phyloP scores from a whole-genome alignment of 805 yeast genomes.

The Metschnikowia koreensis region DNA sequence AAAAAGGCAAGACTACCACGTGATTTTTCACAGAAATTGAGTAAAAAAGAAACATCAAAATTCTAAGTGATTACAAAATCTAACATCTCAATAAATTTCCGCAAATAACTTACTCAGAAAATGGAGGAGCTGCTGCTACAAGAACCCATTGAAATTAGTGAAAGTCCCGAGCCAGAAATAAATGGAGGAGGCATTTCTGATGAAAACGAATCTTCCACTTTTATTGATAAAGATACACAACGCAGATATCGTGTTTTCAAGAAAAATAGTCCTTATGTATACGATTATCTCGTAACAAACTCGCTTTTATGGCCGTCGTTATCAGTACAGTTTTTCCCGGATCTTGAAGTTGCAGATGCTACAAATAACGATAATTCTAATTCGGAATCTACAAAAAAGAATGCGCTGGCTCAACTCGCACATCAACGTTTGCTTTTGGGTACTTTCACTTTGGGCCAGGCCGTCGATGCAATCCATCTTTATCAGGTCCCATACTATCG shows the following conservation, averaged over 20 bases:
- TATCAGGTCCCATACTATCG: conserved; percentile 33
- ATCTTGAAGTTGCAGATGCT: conserved; percentile 25
- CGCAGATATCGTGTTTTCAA: conserved; percentile 55
- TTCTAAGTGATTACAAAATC: not conserved
- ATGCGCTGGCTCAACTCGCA: conserved; percentile 9
- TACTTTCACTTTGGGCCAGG: conserved; percentile 21
- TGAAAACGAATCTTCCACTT: not conserved
- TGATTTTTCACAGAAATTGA: no score
- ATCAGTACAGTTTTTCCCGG: conserved; percentile 64
- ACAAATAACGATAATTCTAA: not conserved
- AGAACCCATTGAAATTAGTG: not conserved
- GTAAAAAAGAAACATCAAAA: not conserved
- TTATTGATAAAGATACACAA: conserved; percentile 33
- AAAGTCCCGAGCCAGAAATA: not conserved
- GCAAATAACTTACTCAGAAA: not conserved
- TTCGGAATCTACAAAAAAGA: not conserved
- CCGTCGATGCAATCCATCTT: conserved; percentile 23
- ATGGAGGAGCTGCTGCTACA: conserved; percentile 1
- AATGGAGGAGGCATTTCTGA: no score
- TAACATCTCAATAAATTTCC: not conserved
- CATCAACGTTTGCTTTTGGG: conserved; percentile 20
- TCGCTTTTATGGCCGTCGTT: conserved; percentile 65
- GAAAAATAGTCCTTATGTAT: conserved; percentile 56
- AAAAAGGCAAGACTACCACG: no score
- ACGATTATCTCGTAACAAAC: conserved; percentile 51